Conservation (phyloP, 441 rosid species). For the Erysimum pusillum region DNA sequence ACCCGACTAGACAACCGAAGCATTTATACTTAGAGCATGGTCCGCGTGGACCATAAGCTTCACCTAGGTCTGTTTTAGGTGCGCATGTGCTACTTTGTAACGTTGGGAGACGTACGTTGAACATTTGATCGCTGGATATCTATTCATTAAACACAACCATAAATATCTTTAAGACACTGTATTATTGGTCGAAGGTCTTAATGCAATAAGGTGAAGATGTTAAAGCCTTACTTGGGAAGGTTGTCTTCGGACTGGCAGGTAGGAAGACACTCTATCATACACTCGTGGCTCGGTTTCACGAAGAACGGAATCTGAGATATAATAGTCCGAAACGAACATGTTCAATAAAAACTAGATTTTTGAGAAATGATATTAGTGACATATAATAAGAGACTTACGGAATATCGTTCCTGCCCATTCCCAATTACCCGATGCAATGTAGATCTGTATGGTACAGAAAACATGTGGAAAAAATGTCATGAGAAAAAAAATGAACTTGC, state of each 20-base stretch:
- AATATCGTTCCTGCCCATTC: constrained; percentile 75
- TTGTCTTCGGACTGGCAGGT: constrained; percentile 74
- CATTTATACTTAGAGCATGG: not conserved
- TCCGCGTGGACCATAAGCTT: not conserved
- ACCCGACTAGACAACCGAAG: not conserved
- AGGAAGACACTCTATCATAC: constrained; percentile 84
- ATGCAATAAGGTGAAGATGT: not conserved
- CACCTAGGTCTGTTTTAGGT: constrained; percentile 45
- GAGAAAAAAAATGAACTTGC: not conserved
- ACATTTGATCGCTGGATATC: constrained; percentile 83
- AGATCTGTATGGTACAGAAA: constrained; percentile 56
- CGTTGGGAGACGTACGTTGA: constrained; percentile 67
- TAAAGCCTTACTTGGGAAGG: constrained; percentile 74
- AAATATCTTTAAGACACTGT: not conserved
- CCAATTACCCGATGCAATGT: constrained; percentile 88
- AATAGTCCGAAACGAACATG: not conserved
- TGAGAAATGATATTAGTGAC: not conserved
- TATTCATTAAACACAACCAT: constrained; percentile 33
- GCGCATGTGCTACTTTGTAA: constrained; percentile 66
- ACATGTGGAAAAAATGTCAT: not conserved
- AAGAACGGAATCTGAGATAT: constrained; percentile 73
- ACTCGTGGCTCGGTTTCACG: constrained; percentile 74
- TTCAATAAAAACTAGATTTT: not conserved
- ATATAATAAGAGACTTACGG: constrained; percentile 56
- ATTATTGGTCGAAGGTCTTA: not conserved